Evolutionary conservation across 1,139 yeast species (phyloP), one percentile per base, ranked within the genome.

Genomic region (Hansenula lynferdii): DNA sequence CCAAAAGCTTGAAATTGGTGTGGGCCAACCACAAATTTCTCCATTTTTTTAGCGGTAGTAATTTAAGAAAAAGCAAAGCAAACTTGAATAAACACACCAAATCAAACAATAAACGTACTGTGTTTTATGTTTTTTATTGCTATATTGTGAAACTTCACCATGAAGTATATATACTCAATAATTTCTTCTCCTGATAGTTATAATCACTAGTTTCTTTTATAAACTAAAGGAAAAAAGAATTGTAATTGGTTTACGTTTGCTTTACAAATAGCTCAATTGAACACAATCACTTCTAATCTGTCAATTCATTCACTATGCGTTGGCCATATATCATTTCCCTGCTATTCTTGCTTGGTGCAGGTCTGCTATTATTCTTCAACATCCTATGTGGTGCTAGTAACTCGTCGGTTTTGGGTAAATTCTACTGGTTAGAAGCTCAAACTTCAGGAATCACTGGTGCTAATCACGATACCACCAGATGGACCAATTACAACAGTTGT

Each of bases 401-500:
- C 18, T 49, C 56, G 12, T 64, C 72, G 6, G 73, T 79, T 2
- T 56, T 84, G 42, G 68, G 70, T 41, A 61, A 69, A 42, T 79
- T 84, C 59, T 85, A 78, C 63, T 85, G 85, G 82, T 62, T 86
- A 28, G 68, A 80, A 54, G 89, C 85, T 16, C 79, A 78, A 45
- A 81, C 94, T 22, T 60, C 73, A n/a, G 62, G 61, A 15, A 72
- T 81, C 40, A 55, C 70, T 11, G 71, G 72, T 32, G 77, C 82
- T 21, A 12, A 23, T 24, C 61, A 65, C 35, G 49, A 57, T 19
- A 52, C 61, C 24, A 68, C 80, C 5, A 69, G 86, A 58, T 85
- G 95, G 95, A 82, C 87, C n/a, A 67, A 70, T 50, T 85, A 84
- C 61, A 70, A 72, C 37, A 55, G 68, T 44, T 86, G 95, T 64